Percentiles rank a stretch among this genome's conserved stretches.
Evolutionary conservation across 805 yeast genomes (phyloP).

Genomic region (Kodamaea kakaduensis): DNA sequence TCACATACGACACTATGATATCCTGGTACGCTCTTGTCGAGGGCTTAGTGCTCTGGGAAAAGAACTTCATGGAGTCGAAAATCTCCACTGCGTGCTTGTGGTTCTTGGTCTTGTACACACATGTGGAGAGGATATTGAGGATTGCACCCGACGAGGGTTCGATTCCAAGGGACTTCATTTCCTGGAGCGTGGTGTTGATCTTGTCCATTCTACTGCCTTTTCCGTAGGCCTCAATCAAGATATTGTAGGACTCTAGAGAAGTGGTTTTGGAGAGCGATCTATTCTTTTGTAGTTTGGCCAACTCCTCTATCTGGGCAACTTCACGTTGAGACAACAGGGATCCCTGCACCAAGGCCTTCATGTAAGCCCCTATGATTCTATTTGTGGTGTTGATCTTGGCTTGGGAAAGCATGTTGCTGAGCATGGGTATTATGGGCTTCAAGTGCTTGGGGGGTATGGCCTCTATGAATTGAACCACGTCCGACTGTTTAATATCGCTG

Average conservation of each 20-base stretch:
- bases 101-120: slow-evolving; percentile 47
- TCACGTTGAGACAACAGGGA: slow-evolving; percentile 17
- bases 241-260: slow-evolving; percentile 39
- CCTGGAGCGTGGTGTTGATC: slow-evolving; percentile 34
- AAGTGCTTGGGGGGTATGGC: slow-evolving; percentile 40
- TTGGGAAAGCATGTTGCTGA: slow-evolving; percentile 35
- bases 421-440: slow-evolving; percentile 26
- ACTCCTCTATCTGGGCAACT: slow-evolving; percentile 28
- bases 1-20: slow-evolving; percentile 63
- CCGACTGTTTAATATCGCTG: slow-evolving; percentile 25
- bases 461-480: slow-evolving; percentile 33
- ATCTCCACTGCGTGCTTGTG: slow-evolving; percentile 62
- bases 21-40: slow-evolving; percentile 64
- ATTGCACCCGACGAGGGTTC: slow-evolving; percentile 46
- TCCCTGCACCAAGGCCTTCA: slow-evolving; percentile 31
- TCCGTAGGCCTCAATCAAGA: slow-evolving; percentile 44
- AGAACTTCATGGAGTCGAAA: slow-evolving; percentile 83
- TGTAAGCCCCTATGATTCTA: slow-evolving; percentile 33
- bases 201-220: slow-evolving; percentile 33
- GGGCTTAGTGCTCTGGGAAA: slow-evolving; percentile 64
- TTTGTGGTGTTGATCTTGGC: slow-evolving; percentile 29
- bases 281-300: slow-evolving; percentile 23
- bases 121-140: slow-evolving; percentile 57
- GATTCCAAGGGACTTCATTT: slow-evolving; percentile 35
- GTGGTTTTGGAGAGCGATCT: slow-evolving; percentile 22